Evolutionary conservation across 495 filamentous ascomycete species (phyloP).

Genomic region (Annulohypoxylon moriforme): DNA sequence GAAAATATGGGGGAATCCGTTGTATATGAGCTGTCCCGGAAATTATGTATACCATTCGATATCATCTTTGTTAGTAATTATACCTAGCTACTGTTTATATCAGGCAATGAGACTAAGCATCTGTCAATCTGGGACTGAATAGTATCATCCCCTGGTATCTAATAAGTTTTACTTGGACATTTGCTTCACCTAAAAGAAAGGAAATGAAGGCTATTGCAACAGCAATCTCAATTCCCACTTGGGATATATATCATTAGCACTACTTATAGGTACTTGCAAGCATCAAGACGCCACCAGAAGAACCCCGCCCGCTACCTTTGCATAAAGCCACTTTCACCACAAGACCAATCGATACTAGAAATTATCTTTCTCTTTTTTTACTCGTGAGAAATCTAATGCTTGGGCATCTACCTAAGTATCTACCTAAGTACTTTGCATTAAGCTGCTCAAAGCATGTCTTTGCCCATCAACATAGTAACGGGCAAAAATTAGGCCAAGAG

Average conservation of each 20-base stretch:
- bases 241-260: constrained; percentile 9
- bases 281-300: neutral
- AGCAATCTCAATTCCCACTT: constrained; percentile 22
- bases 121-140: neutral
- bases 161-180: neutral
- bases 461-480: constrained; percentile 15
- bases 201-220: neutral
- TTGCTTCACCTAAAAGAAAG: neutral
- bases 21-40: constrained; percentile 3
- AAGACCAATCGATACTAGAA: constrained; percentile 4
- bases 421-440: constrained; percentile 20
- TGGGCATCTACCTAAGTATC: constrained; percentile 19
- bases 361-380: constrained; percentile 17
- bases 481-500: neutral
- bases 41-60: constrained; percentile 35
- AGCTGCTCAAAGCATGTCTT: constrained; percentile 22
- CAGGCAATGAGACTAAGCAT: neutral
- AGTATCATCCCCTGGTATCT: too few species aligned
- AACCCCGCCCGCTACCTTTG: neutral
- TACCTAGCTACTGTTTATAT: constrained; percentile 13
- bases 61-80: constrained; percentile 26
- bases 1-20: neutral
- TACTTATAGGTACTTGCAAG: neutral
- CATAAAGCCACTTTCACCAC: neutral
- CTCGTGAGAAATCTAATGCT: constrained; percentile 32